Base-by-base conservation (phyloP, 2,329 filamentous ascomycete genomes). In the Calonectria multiphialidica region DNA sequence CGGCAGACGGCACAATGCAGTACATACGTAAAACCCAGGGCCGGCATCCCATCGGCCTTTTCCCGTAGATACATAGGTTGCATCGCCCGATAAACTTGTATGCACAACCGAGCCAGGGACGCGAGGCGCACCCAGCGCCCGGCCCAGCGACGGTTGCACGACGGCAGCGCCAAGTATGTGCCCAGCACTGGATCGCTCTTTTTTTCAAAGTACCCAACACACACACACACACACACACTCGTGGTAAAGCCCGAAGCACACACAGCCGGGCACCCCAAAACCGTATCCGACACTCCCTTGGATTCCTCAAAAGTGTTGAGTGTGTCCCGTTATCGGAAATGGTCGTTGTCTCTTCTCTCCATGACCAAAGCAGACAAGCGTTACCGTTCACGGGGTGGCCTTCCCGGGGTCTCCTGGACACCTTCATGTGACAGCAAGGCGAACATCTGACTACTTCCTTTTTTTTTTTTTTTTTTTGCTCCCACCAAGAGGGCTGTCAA, bases 71-170 rank as follows among this genome's bases (percentile, higher is more conserved):
- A 45, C 50, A 45, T 30, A 28, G 61, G 61, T 49, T 59, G 50
- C 57, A 63, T 64, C 47, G 59, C 59, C 47, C 61, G 68, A 70
- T 66, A 59, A 42, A 70, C 47, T 57, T 59, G 59, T 69, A 65
- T 64, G 61, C 68, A 65, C 61, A 65, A 70, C 40, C 49, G 25
- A 70, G 61, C 68, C 68, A 50, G 59, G 68, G 59, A 65, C 68
- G 59, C 40, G 50, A 70, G 42, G 68, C 61, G 61, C 61, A 59
- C 40, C 68, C 68, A 70, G 50, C 68, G 49, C 40, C 45, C 57
- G 37, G 25, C 45, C 45, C 66, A 18, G 47, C 66, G 55, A 64
- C 35, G 53, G 66, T 63, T 55, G 66, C 59, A 69, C 66, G 5
- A 40, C 66, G 57, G 28, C 45, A 44, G 23, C 25, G 28, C 40